A percentile compares a stretch with the other conserved stretches of the same genome.
Evolutionary conservation across 1,139 yeast genomes (phyloP).

Genomic region (Taiozyma sp.): DNA sequence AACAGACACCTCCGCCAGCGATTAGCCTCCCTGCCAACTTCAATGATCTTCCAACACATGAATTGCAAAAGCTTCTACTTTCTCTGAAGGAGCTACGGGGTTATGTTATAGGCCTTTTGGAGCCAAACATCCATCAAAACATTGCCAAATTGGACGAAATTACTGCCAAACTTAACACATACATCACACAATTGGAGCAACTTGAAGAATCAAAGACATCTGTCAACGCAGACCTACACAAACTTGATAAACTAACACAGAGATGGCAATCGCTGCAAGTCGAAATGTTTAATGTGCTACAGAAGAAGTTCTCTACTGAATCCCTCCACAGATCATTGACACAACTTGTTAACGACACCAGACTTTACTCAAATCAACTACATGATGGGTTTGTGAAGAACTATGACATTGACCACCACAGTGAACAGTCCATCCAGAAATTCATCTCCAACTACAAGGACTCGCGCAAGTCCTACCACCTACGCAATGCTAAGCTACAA

Average conservation of each 20-base stretch:
- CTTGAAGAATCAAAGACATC: slow-evolving; percentile 11
- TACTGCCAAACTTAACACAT: slow-evolving; percentile 9
- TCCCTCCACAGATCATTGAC: slow-evolving; percentile 12
- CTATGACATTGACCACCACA: slow-evolving; percentile 13
- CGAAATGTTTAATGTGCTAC: slow-evolving; percentile 23
- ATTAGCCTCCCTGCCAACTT: slow-evolving; percentile 20
- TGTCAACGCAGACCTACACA: slow-evolving; percentile 8
- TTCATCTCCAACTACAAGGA: slow-evolving; percentile 42
- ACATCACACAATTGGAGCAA: slow-evolving; percentile 6
- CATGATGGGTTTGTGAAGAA: slow-evolving; percentile 16
- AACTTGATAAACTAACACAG: slow-evolving; percentile 4
- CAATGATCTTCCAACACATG: slow-evolving; percentile 23
- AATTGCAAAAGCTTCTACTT: slow-evolving; percentile 24
- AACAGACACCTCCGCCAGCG: slow-evolving; percentile 2
- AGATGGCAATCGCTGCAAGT: slow-evolving; percentile 19
- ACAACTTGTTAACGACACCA: slow-evolving; percentile 12
- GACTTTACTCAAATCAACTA: slow-evolving; percentile 15
- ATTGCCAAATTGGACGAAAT: slow-evolving; percentile 7
- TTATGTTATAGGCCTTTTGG: slow-evolving; percentile 19
- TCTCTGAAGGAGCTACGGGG: slow-evolving; percentile 25
- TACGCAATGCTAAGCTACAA: slow-evolving; percentile 52
- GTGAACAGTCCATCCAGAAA: slow-evolving; percentile 24
- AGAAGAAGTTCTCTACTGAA: slow-evolving; percentile 17
- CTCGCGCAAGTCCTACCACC: slow-evolving; percentile 47
- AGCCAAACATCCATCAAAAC: slow-evolving; percentile 11